These are phyloP conservation scores for Tagetes erecta DNA, from an alignment of 129 eudicot species.

Conservation along the genomic window DNA sequence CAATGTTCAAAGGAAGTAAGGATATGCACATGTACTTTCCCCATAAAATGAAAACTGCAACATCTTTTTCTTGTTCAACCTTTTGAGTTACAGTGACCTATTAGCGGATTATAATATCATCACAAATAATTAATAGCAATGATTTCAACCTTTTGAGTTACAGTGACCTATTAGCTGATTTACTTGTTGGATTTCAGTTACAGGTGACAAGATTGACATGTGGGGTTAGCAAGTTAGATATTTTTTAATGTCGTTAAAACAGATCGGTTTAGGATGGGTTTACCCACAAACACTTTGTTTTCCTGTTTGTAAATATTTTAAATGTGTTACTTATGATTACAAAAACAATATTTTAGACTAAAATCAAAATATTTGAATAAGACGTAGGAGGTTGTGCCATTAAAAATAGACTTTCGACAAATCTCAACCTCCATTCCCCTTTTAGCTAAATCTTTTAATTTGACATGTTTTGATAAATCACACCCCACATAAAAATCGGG, in stretches of 20 bases:
- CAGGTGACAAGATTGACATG: not conserved
- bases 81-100: not conserved
- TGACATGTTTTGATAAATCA: not conserved
- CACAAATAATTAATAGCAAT: not conserved
- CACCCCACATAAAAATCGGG: not conserved
- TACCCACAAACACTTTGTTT: not conserved
- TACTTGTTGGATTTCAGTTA: not conserved
- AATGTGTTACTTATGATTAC: not conserved
- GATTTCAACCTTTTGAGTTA: not conserved
- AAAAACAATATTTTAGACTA: not conserved
- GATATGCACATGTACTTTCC: conserved; percentile 3
- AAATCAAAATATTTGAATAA: not conserved
- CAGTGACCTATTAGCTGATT: conserved; percentile 2
- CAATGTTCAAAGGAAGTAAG: not conserved
- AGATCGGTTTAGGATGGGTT: not conserved
- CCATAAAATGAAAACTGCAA: conserved; percentile 9
- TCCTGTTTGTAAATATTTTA: not conserved
- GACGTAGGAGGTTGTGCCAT: not conserved
- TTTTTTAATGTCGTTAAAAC: not conserved
- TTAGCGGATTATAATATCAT: conserved; percentile 4
- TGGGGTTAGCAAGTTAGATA: not conserved
- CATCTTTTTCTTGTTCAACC: not conserved
- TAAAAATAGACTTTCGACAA: not conserved
- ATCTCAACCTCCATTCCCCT: not conserved
- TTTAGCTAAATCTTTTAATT: not conserved